A percentile compares a stretch with the other conserved stretches of the same genome.
phyloP scores from a whole-genome alignment of 148 eudicot genomes.

The Salicornia ramosissima region DNA sequence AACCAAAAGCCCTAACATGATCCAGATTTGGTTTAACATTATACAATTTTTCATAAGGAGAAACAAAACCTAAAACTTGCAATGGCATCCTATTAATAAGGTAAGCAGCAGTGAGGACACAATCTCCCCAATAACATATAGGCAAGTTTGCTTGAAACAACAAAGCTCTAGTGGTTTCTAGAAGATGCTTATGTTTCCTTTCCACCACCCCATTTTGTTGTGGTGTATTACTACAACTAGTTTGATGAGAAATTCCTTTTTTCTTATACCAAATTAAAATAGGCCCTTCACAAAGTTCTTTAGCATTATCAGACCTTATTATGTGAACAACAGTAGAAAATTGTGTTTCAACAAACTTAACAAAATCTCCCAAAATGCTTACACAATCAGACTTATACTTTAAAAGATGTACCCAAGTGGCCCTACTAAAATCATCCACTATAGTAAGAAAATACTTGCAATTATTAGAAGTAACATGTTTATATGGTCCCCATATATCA shows the following conservation, averaged over 20 bases:
- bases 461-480: neutral
- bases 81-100: neutral
- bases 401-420: neutral
- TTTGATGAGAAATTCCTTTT: neutral
- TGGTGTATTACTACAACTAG: neutral
- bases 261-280: neutral
- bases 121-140: neutral
- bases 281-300: neutral
- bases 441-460: neutral
- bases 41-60: neutral
- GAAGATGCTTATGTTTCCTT: neutral
- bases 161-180: neutral
- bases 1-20: neutral
- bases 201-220: neutral
- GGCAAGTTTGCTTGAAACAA: neutral
- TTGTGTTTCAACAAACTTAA: neutral
- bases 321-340: neutral
- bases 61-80: rapidly evolving
- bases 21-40: neutral
- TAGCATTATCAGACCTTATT: neutral
- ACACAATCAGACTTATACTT: neutral
- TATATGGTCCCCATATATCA: conserved; percentile 1
- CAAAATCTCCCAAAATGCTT: neutral
- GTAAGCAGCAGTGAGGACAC: neutral
- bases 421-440: neutral